Base-by-base conservation (phyloP, 2,329 filamentous ascomycete species). In the Aspergillus melleus region DNA sequence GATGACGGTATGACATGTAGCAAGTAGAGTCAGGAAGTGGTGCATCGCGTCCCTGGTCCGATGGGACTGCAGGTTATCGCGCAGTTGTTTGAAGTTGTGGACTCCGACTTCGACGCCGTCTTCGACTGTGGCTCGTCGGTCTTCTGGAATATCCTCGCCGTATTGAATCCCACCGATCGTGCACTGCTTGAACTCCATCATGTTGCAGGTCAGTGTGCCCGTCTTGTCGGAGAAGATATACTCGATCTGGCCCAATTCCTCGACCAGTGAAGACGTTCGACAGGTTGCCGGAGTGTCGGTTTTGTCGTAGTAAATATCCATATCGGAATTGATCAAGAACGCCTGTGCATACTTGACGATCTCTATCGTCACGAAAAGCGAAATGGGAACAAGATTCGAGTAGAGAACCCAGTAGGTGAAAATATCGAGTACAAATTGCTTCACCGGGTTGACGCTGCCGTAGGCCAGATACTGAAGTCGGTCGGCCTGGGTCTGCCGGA, bases 221-320 rank as follows among this genome's bases (percentile, higher is more conserved):
- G 94, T 98, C 81, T 98, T 98, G 81, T 98, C 94, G 0, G 92
- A 97, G 75, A 99, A 99, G 64, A 99, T 95, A 71, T 96, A 99
- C 72, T 98, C 95, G 49, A 99, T 96, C 84, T 98, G 96, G 57
- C 95, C 95, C 49, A 99, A 80, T 72, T 99, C 96, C 78, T 99
- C 95, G 11, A 99, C 95, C 72, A 99, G 81, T 66, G 93, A 97
- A 2, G 94, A 98, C 0, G 95, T 99, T 69, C 95, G 87, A 77
- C 95, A 99, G 65, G 95, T 96, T 5, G 95, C 93, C 12, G 95
- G 92, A 0, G 94, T 99, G 70, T 99, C 93, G 0, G 89, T 96
- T 73, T 92, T 91, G 70, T 96, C 91, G 74, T 99, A 92, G 78
- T 99, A 99, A 68, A 99, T 99, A 73, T 99, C 95, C 58, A 99